phyloP scores from a whole-genome alignment of 2,329 filamentous ascomycete genomes.

The Colletotrichum melonis region DNA sequence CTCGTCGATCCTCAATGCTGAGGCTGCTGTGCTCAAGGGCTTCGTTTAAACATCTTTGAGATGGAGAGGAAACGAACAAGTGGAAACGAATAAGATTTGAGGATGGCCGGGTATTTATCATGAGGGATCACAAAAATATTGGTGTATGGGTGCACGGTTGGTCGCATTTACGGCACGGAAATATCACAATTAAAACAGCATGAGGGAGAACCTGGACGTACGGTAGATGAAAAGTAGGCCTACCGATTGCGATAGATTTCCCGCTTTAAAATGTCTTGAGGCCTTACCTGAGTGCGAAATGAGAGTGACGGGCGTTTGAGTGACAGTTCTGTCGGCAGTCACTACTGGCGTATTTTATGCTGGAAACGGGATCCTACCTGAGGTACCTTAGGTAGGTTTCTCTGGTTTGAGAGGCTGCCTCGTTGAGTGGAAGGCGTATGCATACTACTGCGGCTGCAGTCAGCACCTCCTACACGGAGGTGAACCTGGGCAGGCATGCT shows the following conservation, averaged over 20 bases:
- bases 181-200: slow-evolving; percentile 19
- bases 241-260: background rate
- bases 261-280: too few species aligned
- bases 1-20: slow-evolving; percentile 93
- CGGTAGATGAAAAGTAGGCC: background rate
- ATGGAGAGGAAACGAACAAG: background rate
- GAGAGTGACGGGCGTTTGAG: background rate
- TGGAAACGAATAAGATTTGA: background rate
- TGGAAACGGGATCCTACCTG: background rate
- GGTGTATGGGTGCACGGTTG: slow-evolving; percentile 6
- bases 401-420: background rate
- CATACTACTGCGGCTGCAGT: background rate
- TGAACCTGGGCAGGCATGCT: background rate
- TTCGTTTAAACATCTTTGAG: slow-evolving; percentile 65
- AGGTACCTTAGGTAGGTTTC: too few species aligned
- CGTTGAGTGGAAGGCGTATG: background rate
- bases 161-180: slow-evolving; percentile 7
- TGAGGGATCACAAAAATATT: background rate
- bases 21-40: slow-evolving; percentile 91
- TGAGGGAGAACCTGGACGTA: background rate
- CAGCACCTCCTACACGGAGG: background rate
- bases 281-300: too few species aligned
- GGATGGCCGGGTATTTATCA: too few species aligned
- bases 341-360: background rate
- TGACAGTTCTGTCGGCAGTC: background rate